A percentile compares a stretch with the other conserved stretches of the same genome.
phyloP scores from a whole-genome alignment of 2,329 filamentous ascomycete species.

The Talaromyces atroroseus region DNA sequence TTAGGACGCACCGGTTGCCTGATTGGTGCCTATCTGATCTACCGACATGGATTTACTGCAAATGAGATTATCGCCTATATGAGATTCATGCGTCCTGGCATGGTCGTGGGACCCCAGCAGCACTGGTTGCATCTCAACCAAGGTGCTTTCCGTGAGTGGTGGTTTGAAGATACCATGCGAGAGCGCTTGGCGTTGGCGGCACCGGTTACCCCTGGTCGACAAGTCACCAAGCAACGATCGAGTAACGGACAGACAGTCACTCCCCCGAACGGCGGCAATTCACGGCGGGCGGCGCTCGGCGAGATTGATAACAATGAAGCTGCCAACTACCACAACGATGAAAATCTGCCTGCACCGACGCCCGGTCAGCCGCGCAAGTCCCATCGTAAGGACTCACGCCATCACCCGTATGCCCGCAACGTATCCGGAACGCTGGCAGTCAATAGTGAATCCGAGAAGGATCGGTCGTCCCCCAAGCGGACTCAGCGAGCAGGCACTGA shows the following conservation, averaged over 20 bases:
- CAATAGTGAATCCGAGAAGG: slow-evolving; percentile 27
- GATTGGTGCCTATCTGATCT: slow-evolving; percentile 96
- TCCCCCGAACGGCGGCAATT: slow-evolving; percentile 71
- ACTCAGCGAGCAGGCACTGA: slow-evolving; percentile 55
- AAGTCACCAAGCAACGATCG: slow-evolving; percentile 57
- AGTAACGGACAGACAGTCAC: slow-evolving; percentile 71
- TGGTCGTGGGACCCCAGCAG: slow-evolving; percentile 98
- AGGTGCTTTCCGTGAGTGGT: slow-evolving; percentile 96
- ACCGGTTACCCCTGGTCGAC: slow-evolving; percentile 48
- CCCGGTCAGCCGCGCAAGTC: slow-evolving; percentile 93
- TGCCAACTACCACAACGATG: slow-evolving; percentile 51
- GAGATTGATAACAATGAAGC: slow-evolving; percentile 81
- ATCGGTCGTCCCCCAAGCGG: slow-evolving; percentile 42
- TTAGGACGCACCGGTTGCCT: slow-evolving; percentile 91
- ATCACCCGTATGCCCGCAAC: slow-evolving; percentile 65
- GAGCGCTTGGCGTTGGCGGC: slow-evolving; percentile 68
- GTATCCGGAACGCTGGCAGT: slow-evolving; percentile 41
- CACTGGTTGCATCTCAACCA: slow-evolving; percentile 99
- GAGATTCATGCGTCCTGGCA: slow-evolving; percentile 97
- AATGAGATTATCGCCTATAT: slow-evolving; percentile 97
- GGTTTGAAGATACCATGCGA: slow-evolving; percentile 72
- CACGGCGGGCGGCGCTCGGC: slow-evolving; percentile 78
- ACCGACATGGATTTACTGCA: slow-evolving; percentile 92
- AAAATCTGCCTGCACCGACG: slow-evolving; percentile 89
- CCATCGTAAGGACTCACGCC: slow-evolving; percentile 66